phyloP scores from a whole-genome alignment of 1,284 basidiomycete species.

The Exobasidium rhododendri region DNA sequence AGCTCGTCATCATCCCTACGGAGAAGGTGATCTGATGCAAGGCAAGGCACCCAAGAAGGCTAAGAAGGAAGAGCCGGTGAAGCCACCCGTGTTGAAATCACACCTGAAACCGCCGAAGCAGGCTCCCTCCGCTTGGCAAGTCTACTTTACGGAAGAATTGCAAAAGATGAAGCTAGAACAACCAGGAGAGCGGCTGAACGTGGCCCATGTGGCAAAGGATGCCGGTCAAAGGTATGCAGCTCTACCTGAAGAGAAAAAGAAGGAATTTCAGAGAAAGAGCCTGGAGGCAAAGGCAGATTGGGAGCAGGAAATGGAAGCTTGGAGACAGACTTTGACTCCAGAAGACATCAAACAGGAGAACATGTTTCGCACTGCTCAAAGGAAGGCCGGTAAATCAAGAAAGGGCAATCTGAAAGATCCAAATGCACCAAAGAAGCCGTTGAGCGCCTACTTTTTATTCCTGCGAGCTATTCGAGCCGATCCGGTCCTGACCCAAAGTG shows the following conservation, averaged over 20 bases:
- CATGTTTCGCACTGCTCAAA: constrained; percentile 80
- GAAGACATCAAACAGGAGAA: constrained; percentile 95
- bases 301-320: constrained; percentile 75
- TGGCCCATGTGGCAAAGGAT: constrained; percentile 91
- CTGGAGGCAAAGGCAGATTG: constrained; percentile 73
- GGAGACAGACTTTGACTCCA: constrained; percentile 84
- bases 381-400: constrained; percentile 86
- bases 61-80: constrained; percentile 29
- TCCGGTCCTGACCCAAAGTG: constrained; percentile 59
- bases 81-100: constrained; percentile 57
- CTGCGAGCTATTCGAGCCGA: constrained; percentile 62
- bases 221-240: constrained; percentile 84
- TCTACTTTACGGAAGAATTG: constrained; percentile 95
- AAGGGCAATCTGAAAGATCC: constrained; percentile 95
- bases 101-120: constrained; percentile 80
- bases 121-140: constrained; percentile 91
- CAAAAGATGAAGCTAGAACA: constrained; percentile 68
- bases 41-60: neutral
- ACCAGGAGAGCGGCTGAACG: constrained; percentile 70
- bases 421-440: constrained; percentile 91
- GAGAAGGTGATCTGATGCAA: neutral
- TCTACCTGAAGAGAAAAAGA: constrained; percentile 74
- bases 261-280: constrained; percentile 63
- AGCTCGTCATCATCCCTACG: constrained; percentile 15
- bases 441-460: constrained; percentile 93